A percentile compares a stretch with the other conserved stretches of the same genome.
phyloP scores from a whole-genome alignment of 768 basidiomycete genomes.

The Boletus pseudopeckii region DNA sequence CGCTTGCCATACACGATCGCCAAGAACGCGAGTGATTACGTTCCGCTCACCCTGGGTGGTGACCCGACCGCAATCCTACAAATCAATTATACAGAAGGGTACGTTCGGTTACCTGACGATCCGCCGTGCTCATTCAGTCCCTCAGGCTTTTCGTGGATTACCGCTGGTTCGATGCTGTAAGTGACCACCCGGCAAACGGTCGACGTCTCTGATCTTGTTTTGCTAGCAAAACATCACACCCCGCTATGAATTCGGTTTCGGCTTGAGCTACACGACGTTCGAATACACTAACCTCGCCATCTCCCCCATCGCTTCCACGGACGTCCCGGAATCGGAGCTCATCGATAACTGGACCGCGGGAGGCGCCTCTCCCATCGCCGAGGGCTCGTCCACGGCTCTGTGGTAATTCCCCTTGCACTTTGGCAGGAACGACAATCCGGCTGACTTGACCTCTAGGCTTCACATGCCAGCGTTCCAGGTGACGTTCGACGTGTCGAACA shows the following conservation, averaged over 20 bases:
- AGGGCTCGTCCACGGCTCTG: slow-evolving; percentile 58
- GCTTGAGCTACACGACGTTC: slow-evolving; percentile 83
- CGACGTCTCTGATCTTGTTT: background rate
- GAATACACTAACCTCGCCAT: slow-evolving; percentile 60
- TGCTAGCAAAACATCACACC: slow-evolving; percentile 64
- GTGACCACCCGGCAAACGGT: slow-evolving; percentile 20
- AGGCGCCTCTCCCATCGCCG: slow-evolving; percentile 47
- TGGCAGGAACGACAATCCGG: background rate
- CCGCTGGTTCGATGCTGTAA: slow-evolving; percentile 63
- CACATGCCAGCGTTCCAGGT: slow-evolving; percentile 63
- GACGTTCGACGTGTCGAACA: slow-evolving; percentile 64
- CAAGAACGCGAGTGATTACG: slow-evolving; percentile 52
- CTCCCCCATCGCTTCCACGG: slow-evolving; percentile 35
- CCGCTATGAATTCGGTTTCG: slow-evolving; percentile 88
- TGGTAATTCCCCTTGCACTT: slow-evolving; percentile 41
- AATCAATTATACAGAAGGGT: slow-evolving; percentile 63
- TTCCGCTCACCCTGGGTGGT: slow-evolving; percentile 34
- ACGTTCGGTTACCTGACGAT: background rate
- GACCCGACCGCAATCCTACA: slow-evolving; percentile 31
- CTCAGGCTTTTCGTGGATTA: slow-evolving; percentile 65
- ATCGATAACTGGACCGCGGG: slow-evolving; percentile 58
- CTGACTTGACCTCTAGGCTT: slow-evolving; percentile 39
- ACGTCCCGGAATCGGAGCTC: slow-evolving; percentile 31
- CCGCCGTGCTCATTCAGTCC: background rate
- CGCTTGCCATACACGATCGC: slow-evolving; percentile 74